Base-by-base conservation (phyloP, 805 yeast genomes). In the Metschnikowia picachoensis region DNA sequence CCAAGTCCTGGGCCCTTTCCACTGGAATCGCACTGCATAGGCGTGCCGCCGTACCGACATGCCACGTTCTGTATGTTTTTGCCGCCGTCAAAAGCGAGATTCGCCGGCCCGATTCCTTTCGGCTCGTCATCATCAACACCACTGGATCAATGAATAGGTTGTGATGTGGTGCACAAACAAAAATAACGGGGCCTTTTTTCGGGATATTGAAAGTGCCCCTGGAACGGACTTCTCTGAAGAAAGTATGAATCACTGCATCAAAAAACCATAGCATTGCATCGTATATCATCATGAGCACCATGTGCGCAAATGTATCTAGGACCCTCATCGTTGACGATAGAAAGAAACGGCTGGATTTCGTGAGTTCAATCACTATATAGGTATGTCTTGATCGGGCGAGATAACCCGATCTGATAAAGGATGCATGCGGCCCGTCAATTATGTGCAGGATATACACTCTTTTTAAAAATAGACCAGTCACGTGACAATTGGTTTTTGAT, bases 111-210 rank as follows among this genome's bases (percentile, higher is more conserved):
- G 64, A 52, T 32, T 50, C 52, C 37, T 67, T 59, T 20, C 60
- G 60, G n/a, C 68, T 68, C 43, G 63, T 60, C 25, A 68, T 53
- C 66, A 69, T 66, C 37, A 68, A 68, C 29, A 70, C 62, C 35
- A 67, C 48, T 1, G 68, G 72, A 53, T 70, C 76, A 16, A 71
- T 61, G 44, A 69, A 71, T 50, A 70, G 73, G 51, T 71, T 71
- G 46, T 66, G 73, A 52, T 71, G 76, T 2, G 76, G 76, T 1
- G 73, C 76, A 45, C 69, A 63, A 9, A 70, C 76, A 46, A 70
- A 68, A 15, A 71, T 57, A 16, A 68, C 62, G 1, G 74, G 66
- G 6, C 74, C 75, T 13, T 46, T 40, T 29, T 55, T 59, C 32
- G 76, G 74, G 35, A 71, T 62, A 46, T 70, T 60, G 57, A 66